Evolutionary conservation across 2,329 filamentous ascomycete genomes (phyloP), one percentile per base, ranked within the genome.

Genomic region (Aureobasidium musti): DNA sequence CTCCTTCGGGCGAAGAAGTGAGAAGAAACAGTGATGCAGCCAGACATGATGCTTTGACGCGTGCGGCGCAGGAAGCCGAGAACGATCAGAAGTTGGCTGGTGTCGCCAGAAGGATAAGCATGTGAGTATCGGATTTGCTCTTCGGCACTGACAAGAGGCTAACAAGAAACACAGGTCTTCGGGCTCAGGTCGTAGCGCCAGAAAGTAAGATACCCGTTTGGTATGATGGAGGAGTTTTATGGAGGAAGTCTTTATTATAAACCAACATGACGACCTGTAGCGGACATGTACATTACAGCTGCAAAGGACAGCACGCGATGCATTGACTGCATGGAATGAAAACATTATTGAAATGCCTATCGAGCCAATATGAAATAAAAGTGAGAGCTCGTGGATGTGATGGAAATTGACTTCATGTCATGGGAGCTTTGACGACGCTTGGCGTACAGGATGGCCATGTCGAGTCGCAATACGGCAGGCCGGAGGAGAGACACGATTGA

Each of bases 1-100:
- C 95, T 59, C 95, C 95, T 0, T 95, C 87, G 70, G 91, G 95
- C 69, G 94, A 98, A 57, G 95, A 99, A 79, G 93, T 98, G 23
- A 85, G 88, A 70, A 89, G 89, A 79, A 91, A 90, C 77, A 91
- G 89, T 69, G 90, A 92, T 74, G 89, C 91, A 74, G 92, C 92
- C 73, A 86, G 91, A 75, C 86, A 89, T 71, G 87, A 90, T 75
- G 95, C 95, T 17, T 81, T 99, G 70, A 90, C 96, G 80, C 88
- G 92, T 76, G 95, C 95, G 2, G 88, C 87, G 49, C 86, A 89
- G 68, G 93, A 97, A 71, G 95, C 95, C 23, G 93, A 97, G 71
- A 96, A 97, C 75, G 95, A 98, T 75, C 87, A 88, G 76, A 91
- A 91, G 73, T 79, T 99, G 74, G 91, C 94, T 73, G 89, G 90